phyloP scores from a whole-genome alignment of 2,329 filamentous ascomycete species.

The Eutypella sp. region DNA sequence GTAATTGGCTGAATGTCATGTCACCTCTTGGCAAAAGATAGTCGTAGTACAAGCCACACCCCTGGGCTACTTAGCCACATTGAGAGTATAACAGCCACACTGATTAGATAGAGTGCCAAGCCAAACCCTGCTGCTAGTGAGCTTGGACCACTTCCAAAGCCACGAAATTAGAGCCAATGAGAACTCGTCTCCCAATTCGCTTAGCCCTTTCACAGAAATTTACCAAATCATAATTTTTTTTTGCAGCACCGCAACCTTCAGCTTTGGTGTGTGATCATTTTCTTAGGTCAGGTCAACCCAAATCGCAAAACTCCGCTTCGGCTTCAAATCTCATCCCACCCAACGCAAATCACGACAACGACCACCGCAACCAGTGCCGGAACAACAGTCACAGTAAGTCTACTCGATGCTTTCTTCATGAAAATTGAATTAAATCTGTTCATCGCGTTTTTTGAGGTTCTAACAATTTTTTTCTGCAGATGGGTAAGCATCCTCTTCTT shows the following conservation, averaged over 20 bases:
- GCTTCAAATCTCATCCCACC: constrained; percentile 20
- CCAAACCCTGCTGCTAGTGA: constrained; percentile 19
- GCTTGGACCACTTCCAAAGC: neutral
- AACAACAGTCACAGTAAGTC: constrained; percentile 43
- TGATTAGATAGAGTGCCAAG: neutral
- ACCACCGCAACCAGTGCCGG: too few relatives aligned
- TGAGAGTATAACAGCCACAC: neutral
- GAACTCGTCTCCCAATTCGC: neutral
- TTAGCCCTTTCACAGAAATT: constrained; percentile 21
- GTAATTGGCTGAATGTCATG: too few relatives aligned
- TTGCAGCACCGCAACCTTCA: too few relatives aligned
- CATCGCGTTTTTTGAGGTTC: too few relatives aligned
- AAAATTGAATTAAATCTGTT: too few relatives aligned
- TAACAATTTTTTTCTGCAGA: constrained; percentile 20
- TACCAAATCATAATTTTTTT: constrained; percentile 22
- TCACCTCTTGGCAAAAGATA: too few relatives aligned
- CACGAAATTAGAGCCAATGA: neutral
- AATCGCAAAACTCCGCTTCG: constrained; percentile 20
- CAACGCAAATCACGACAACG: constrained; percentile 40
- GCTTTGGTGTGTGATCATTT: too few relatives aligned
- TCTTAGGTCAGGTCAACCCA: constrained; percentile 17
- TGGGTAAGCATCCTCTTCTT: constrained; percentile 24
- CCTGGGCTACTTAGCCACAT: neutral
- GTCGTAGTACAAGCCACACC: neutral
- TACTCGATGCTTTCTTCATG: constrained; percentile 11